Conservation (phyloP, 768 basidiomycete species). For the Solioccasus polychromus region DNA sequence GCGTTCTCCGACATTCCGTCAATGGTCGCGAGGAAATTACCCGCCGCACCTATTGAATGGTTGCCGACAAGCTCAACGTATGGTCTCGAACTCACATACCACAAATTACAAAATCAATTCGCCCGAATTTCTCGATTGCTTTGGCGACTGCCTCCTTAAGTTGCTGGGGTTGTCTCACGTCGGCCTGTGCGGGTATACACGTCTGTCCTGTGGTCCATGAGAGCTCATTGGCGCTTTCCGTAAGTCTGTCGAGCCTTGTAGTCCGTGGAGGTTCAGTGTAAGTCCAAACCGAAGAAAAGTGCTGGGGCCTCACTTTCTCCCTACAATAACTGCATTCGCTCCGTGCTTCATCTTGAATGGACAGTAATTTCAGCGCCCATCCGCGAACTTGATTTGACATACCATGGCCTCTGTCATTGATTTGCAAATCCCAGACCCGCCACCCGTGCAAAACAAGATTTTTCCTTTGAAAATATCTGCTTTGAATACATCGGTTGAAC, state of each 20-base stretch:
- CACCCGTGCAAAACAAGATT: constrained; percentile 88
- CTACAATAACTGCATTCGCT: constrained; percentile 76
- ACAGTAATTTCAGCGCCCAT: too few relatives aligned
- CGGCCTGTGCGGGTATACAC: constrained; percentile 74
- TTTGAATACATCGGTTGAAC: constrained; percentile 68
- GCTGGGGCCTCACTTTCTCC: constrained; percentile 65
- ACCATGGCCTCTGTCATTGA: constrained; percentile 84
- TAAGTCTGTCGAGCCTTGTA: constrained; percentile 66
- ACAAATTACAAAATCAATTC: constrained; percentile 93
- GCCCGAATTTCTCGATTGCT: constrained; percentile 74
- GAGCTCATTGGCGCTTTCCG: constrained; percentile 67
- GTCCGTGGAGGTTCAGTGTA: too few relatives aligned
- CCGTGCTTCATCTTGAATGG: constrained; percentile 87
- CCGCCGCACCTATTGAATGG: constrained; percentile 84
- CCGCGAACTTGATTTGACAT: constrained; percentile 30
- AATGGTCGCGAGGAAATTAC: constrained; percentile 92
- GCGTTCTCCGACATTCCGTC: constrained; percentile 82
- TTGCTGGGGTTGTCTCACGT: constrained; percentile 76
- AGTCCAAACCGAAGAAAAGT: background rate
- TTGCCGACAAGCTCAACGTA: background rate
- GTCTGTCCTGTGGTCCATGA: constrained; percentile 61
- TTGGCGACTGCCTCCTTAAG: constrained; percentile 73
- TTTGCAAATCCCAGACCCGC: constrained; percentile 90
- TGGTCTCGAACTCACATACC: constrained; percentile 44
- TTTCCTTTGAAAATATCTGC: constrained; percentile 85